Base-by-base conservation (phyloP, 306 rosid genomes). In the Ochetophila trinervis region DNA sequence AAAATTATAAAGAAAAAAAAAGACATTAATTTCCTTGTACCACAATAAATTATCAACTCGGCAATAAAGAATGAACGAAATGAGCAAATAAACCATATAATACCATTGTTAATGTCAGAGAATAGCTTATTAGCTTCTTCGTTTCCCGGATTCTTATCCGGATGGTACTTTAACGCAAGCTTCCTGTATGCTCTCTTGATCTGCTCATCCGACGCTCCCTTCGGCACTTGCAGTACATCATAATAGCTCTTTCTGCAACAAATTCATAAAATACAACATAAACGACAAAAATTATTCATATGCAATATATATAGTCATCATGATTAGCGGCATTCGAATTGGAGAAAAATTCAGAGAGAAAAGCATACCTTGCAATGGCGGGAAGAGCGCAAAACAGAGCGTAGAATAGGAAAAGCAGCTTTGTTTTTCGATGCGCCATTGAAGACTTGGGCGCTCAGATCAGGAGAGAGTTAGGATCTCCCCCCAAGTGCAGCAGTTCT, bases 91-190 rank as follows among this genome's bases (percentile, higher is more conserved):
- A 10, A 4, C 34, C 34, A 52, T 1, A 13, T 14, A 2, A 36
- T 71, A 90, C 99, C 99, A 69, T 93, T 93, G 82, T 2, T 93
- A 60, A 93, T 93, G 70, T 93, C 99, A 3, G 97, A 88, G 67
- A 93, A 93, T 73, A 61, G 81, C 78, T 78, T 83, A 70, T 76
- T 86, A 65, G 99, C 99, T 71, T 88, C 99, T 71, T 93, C 99
- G 53, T 93, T 93, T 54, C 97, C 99, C 51, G 1, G 97, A 69
- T 93, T 93, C 88, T 93, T 93, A 77, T 93, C 99, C 2, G 99
- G 99, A 72, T 93, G 99, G 68, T 86, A 93, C 86, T 90, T 93
- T 88, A 93, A 65, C 45, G 99, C 99, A 4, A 93, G 94, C 74
- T 90, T 93, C 76, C 99, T 72, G 69, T 93, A 93, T 23, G 97